Percentiles rank a stretch among this genome's conserved stretches.
Conservation (phyloP, 345 rosid genomes). For the Raphanus raphanistrum region DNA sequence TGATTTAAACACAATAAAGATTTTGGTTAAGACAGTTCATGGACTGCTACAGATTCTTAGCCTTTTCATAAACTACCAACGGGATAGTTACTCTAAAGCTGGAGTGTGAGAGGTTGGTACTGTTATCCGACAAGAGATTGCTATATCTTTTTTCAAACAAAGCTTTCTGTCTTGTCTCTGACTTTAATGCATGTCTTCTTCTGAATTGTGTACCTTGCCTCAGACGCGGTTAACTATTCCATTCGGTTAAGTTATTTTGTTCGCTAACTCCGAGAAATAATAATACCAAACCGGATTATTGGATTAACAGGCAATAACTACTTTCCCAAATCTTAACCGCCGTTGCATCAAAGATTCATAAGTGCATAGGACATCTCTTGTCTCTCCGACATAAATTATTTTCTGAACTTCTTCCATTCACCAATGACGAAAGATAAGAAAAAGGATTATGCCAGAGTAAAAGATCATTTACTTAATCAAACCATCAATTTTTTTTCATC, state of each 20-base stretch:
- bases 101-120: conserved; percentile 73
- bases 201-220: conserved; percentile 5
- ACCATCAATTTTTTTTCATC: neutral
- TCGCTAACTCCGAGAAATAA: neutral
- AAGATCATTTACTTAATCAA: neutral
- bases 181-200: neutral
- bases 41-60: conserved; percentile 53
- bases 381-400: conserved; percentile 1
- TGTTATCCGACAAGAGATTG: conserved; percentile 11
- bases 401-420: neutral
- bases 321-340: conserved; percentile 11
- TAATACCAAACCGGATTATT: neutral
- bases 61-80: conserved; percentile 42
- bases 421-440: conserved; percentile 33
- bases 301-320: conserved; percentile 7
- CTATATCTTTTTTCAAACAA: neutral
- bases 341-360: conserved; percentile 15
- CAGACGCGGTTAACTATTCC: conserved; percentile 31
- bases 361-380: conserved; percentile 13
- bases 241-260: neutral
- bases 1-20: conserved; percentile 57
- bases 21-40: conserved; percentile 59
- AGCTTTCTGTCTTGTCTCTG: conserved; percentile 5
- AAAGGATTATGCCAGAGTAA: conserved; percentile 32
- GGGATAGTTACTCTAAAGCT: conserved; percentile 85